Evolutionary conservation across 1,139 yeast genomes (phyloP).

Genomic region (Candida albicans): DNA sequence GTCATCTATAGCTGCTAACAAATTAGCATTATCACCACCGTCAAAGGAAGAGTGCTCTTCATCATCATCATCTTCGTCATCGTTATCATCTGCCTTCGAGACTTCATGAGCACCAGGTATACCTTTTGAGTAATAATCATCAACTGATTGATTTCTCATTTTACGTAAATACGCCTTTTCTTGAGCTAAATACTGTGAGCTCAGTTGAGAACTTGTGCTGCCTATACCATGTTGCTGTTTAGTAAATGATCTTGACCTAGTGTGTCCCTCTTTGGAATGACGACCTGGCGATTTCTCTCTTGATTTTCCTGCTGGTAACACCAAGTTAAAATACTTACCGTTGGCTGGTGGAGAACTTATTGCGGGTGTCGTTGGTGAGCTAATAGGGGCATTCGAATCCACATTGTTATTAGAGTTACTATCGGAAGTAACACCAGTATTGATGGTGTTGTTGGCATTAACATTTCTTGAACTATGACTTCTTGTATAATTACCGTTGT

Average conservation of each 20-base stretch:
- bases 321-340: neutral
- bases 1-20: slow-evolving; percentile 44
- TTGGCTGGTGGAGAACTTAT: neutral
- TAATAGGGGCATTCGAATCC: no score
- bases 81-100: slow-evolving; percentile 16
- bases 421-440: no score
- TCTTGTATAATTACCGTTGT: neutral
- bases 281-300: slow-evolving; percentile 4
- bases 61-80: slow-evolving; percentile 22
- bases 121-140: slow-evolving; percentile 71
- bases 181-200: slow-evolving; percentile 55
- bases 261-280: neutral
- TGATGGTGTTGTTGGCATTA: no score
- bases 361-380: neutral
- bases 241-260: slow-evolving; percentile 6
- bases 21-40: slow-evolving; percentile 31
- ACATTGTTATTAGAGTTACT: no score
- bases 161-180: slow-evolving; percentile 68
- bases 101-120: slow-evolving; percentile 43
- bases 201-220: slow-evolving; percentile 21
- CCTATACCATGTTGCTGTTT: slow-evolving; percentile 14
- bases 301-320: neutral
- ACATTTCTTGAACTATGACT: neutral
- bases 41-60: slow-evolving; percentile 22
- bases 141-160: slow-evolving; percentile 61